A percentile compares a stretch with the other conserved stretches of the same genome.
phyloP scores from a whole-genome alignment of 345 rosid genomes.

The Nasturtium officinale region DNA sequence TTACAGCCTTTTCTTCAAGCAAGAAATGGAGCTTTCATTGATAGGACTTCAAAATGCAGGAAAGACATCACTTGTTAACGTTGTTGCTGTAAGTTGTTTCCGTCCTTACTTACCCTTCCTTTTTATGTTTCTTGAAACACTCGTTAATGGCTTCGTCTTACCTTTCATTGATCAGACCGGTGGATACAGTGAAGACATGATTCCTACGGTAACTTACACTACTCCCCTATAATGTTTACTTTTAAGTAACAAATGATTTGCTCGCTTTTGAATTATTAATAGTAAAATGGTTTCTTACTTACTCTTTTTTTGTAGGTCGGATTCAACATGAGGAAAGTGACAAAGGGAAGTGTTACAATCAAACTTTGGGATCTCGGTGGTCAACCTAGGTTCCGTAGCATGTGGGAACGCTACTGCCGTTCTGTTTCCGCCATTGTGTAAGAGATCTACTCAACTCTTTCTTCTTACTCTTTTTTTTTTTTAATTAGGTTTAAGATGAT shows the following conservation, averaged over 20 bases:
- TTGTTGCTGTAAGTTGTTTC: constrained; percentile 64
- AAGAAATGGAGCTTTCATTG: constrained; percentile 84
- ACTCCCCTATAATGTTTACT: constrained; percentile 17
- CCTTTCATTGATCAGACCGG: constrained; percentile 57
- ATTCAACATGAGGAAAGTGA: constrained; percentile 86
- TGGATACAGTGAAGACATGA: constrained; percentile 93
- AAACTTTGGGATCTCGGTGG: constrained; percentile 91
- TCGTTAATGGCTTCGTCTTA: constrained; percentile 35
- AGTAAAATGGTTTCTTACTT: background rate
- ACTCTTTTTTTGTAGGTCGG: constrained; percentile 53
- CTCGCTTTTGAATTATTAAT: background rate
- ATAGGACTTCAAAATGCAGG: constrained; percentile 92
- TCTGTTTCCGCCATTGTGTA: constrained; percentile 79
- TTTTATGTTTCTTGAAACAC: constrained; percentile 9
- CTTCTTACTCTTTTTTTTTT: background rate
- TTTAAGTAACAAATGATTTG: background rate
- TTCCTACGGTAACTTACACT: constrained; percentile 65
- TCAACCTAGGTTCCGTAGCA: constrained; percentile 75
- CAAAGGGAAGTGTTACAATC: constrained; percentile 82
- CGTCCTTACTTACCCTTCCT: background rate
- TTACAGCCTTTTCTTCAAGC: constrained; percentile 82
- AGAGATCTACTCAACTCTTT: background rate
- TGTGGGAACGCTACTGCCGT: constrained; percentile 84
- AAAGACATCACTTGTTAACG: constrained; percentile 84
- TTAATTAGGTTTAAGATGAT: too few species aligned